Evolutionary conservation across 1,284 basidiomycete species (phyloP).

Genomic region (Fomes fomentarius): DNA sequence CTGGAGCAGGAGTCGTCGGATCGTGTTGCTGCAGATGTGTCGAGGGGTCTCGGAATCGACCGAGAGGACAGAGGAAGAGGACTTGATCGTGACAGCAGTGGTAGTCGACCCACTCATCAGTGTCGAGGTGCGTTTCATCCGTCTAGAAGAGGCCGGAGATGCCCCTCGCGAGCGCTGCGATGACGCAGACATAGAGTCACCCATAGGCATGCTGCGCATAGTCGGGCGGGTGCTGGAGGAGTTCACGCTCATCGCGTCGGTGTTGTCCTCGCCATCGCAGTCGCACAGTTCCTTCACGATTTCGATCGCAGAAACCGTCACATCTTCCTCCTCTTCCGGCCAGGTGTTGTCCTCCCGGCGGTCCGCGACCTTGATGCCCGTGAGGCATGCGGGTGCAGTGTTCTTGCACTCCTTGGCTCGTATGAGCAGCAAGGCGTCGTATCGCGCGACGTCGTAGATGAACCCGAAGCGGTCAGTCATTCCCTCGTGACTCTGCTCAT

Average conservation of each 20-base stretch:
- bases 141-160: constrained; percentile 56
- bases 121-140: constrained; percentile 46
- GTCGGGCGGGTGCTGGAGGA: constrained; percentile 32
- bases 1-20: constrained; percentile 78
- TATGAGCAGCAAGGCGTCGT: constrained; percentile 79
- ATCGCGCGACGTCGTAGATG: constrained; percentile 85
- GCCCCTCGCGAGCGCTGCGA: constrained; percentile 38
- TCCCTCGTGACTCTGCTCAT: constrained; percentile 61
- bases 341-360: constrained; percentile 75
- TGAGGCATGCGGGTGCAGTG: constrained; percentile 82
- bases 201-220: constrained; percentile 20
- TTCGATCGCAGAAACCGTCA: constrained; percentile 43
- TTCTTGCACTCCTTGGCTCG: constrained; percentile 75
- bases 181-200: constrained; percentile 18
- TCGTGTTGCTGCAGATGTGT: constrained; percentile 76
- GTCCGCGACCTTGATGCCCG: constrained; percentile 86
- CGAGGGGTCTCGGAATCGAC: constrained; percentile 63
- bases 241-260: constrained; percentile 30
- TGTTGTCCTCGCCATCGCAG: constrained; percentile 46
- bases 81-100: constrained; percentile 29
- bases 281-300: constrained; percentile 64
- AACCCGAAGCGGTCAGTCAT: constrained; percentile 96
- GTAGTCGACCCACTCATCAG: constrained; percentile 37
- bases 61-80: constrained; percentile 55
- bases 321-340: constrained; percentile 59